Evolutionary conservation across 192 early-diverging fungal species (phyloP).

Genomic region (Coemansia sp.): DNA sequence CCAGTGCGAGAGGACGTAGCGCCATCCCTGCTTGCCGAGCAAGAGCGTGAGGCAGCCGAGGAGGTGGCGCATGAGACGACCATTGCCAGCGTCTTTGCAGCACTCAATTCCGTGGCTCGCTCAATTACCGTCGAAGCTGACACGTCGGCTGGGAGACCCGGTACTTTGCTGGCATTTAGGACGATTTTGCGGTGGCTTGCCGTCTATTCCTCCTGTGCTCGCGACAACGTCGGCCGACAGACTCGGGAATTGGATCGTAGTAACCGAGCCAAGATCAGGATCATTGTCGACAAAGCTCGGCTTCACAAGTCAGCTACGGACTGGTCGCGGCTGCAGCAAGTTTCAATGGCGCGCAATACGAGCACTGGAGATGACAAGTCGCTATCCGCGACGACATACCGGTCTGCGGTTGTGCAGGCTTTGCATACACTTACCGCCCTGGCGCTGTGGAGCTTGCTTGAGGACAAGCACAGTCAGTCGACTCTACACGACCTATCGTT

Average conservation of each 20-base stretch:
- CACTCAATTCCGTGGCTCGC: neutral
- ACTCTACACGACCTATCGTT: slow-evolving; percentile 9
- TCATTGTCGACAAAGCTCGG: slow-evolving; percentile 22
- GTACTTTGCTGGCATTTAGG: slow-evolving; percentile 9
- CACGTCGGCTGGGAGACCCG: neutral
- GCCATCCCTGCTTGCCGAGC: slow-evolving; percentile 1
- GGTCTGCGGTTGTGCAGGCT: neutral
- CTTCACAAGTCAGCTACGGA: slow-evolving; percentile 31
- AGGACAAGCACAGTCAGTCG: neutral
- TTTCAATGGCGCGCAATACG: slow-evolving; percentile 13
- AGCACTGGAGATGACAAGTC: neutral
- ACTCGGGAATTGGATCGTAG: slow-evolving; percentile 7
- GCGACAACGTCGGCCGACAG: slow-evolving; percentile 23
- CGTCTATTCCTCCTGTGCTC: slow-evolving; percentile 17
- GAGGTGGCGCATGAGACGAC: slow-evolving; percentile 17
- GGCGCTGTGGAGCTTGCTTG: slow-evolving; percentile 7
- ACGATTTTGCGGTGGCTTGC: slow-evolving; percentile 28
- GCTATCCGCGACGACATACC: slow-evolving; percentile 11
- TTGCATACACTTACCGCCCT: slow-evolving; percentile 18
- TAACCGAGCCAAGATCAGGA: slow-evolving; percentile 18
- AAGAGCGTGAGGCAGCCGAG: slow-evolving; percentile 21
- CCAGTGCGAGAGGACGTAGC: neutral
- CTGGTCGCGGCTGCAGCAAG: slow-evolving; percentile 41
- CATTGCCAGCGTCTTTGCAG: slow-evolving; percentile 19
- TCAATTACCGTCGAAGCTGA: neutral